phyloP scores from a whole-genome alignment of 2,329 filamentous ascomycete species.

The Acrocalymma vagum region DNA sequence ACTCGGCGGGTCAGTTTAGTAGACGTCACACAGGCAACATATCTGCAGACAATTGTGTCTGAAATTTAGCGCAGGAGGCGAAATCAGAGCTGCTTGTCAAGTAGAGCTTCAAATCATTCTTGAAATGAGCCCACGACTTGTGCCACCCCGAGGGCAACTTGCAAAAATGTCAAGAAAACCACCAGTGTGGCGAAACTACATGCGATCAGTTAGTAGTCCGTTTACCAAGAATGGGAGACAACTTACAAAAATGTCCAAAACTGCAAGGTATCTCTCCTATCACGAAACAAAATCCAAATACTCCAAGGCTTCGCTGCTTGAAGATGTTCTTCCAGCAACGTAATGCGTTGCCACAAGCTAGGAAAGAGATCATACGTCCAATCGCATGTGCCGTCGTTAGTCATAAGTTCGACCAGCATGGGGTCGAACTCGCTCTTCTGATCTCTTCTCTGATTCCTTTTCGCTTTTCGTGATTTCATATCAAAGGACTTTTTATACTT shows the following conservation, averaged over 20 bases:
- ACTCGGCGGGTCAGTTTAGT: too few relatives aligned
- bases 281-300: constrained; percentile 30
- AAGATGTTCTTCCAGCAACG: constrained; percentile 26
- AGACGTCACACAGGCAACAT: too few relatives aligned
- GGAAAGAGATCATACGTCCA: constrained; percentile 31
- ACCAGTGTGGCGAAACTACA: constrained; percentile 29
- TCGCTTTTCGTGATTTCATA: too few relatives aligned
- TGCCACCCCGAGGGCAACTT: constrained; percentile 24
- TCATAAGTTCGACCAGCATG: constrained; percentile 15
- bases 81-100: too few relatives aligned
- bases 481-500: too few relatives aligned
- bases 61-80: too few relatives aligned
- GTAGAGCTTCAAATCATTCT: too few relatives aligned
- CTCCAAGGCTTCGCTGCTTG: constrained; percentile 29
- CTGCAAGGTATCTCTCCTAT: constrained; percentile 29
- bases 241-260: too few relatives aligned
- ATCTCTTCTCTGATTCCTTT: too few relatives aligned
- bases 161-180: constrained; percentile 23
- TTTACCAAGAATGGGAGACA: too few relatives aligned
- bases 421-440: constrained; percentile 22
- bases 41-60: too few relatives aligned
- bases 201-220: constrained; percentile 7
- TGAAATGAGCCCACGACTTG: constrained; percentile 33
- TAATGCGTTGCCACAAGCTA: constrained; percentile 25
- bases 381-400: constrained; percentile 11